Conservation (phyloP, 2,329 filamentous ascomycete species). For the Aspergillus vadensis region DNA sequence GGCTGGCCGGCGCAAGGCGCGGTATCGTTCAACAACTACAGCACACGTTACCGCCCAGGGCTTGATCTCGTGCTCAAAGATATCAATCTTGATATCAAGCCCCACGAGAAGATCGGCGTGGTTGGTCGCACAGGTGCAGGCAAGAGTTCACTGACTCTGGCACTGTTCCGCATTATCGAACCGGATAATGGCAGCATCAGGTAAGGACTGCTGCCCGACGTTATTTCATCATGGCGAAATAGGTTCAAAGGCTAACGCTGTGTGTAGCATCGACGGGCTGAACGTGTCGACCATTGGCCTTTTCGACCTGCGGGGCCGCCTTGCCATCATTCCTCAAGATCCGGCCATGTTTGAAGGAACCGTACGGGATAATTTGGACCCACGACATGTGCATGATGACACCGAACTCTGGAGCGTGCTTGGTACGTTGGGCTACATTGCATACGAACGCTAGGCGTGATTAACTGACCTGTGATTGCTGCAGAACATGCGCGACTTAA, state of each 20-base stretch:
- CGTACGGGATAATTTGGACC: slow-evolving; percentile 92
- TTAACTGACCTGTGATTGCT: slow-evolving; percentile 42
- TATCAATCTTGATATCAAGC: slow-evolving; percentile 87
- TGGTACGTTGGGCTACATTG: slow-evolving; percentile 59
- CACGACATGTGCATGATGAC: slow-evolving; percentile 91
- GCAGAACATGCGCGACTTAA: slow-evolving; percentile 89
- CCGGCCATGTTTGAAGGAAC: slow-evolving; percentile 93
- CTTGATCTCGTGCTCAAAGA: slow-evolving; percentile 92
- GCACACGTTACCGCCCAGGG: slow-evolving; percentile 85
- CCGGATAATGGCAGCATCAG: slow-evolving; percentile 74
- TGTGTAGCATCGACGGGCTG: slow-evolving; percentile 73
- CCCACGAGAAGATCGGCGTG: slow-evolving; percentile 96
- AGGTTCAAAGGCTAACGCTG: slow-evolving; percentile 15
- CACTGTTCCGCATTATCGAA: slow-evolving; percentile 95
- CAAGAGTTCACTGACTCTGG: slow-evolving; percentile 90
- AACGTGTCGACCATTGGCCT: slow-evolving; percentile 90
- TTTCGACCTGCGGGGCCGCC: slow-evolving; percentile 79
- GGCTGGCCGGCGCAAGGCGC: slow-evolving; percentile 90
- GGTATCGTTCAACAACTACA: slow-evolving; percentile 90
- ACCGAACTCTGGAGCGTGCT: slow-evolving; percentile 96
- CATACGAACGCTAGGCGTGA: slow-evolving; percentile 19
- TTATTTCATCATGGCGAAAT: slow-evolving; percentile 6
- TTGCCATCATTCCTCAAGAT: slow-evolving; percentile 98
- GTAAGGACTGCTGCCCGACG: slow-evolving; percentile 31
- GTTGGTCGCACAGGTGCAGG: slow-evolving; percentile 94